phyloP scores from a whole-genome alignment of 805 yeast species.

The Schwanniomyces sp. region DNA sequence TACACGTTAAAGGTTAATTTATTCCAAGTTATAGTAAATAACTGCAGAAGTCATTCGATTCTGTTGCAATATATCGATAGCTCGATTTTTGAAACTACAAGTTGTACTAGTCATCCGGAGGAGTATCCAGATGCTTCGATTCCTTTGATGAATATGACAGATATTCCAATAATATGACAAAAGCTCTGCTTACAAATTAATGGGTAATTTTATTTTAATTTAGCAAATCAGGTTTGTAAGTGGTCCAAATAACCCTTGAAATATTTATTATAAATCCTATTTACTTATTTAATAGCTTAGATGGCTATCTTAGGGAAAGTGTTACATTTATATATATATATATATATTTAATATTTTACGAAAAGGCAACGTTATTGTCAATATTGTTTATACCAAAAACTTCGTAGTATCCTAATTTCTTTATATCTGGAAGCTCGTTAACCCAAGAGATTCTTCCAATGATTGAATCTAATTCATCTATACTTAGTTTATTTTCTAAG shows the following conservation, averaged over 20 bases:
- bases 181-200: neutral
- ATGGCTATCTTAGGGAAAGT: neutral
- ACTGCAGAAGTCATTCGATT: conserved; percentile 31
- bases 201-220: too few relatives aligned
- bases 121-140: conserved; percentile 22
- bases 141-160: conserved; percentile 28
- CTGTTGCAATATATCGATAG: conserved; percentile 33
- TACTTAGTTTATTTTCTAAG: conserved; percentile 37
- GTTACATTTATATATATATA: neutral
- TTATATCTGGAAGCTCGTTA: conserved; percentile 21
- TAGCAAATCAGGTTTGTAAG: neutral
- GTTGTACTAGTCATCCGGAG: conserved; percentile 22
- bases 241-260: neutral
- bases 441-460: conserved; percentile 32
- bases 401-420: conserved; percentile 27
- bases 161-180: conserved; percentile 18
- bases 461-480: conserved; percentile 28
- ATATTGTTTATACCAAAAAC: conserved; percentile 14
- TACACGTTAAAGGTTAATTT: conserved; percentile 39
- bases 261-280: neutral
- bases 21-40: conserved; percentile 32
- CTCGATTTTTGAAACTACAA: conserved; percentile 26
- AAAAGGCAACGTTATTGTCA: conserved; percentile 4
- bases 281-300: neutral
- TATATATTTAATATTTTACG: neutral